Base-by-base conservation (phyloP, 2,329 filamentous ascomycete species). In the Colletotrichum lini region DNA sequence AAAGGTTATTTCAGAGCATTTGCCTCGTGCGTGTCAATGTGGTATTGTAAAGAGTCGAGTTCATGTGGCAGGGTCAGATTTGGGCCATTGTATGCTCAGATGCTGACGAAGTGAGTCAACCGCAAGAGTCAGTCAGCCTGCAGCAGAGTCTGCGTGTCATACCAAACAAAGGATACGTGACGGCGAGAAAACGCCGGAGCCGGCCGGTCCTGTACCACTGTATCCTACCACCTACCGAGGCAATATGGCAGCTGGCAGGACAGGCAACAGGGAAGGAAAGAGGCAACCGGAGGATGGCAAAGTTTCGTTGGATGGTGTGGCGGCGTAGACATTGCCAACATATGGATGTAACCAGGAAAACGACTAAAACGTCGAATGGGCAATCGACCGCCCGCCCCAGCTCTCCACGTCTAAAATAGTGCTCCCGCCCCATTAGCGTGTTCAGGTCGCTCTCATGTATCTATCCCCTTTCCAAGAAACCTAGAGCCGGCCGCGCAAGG, bases 71-170 rank as follows among this genome's bases (percentile, higher is more conserved):
- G 18, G 16, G 53, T 16, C 53, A 16, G n/a, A 23, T 12, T 56
- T n/a, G 53, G 53, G 52, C 30, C 15, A 35, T 30, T 54, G 30
- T 30, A 21, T 38, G 26, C 57, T 45, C 35, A 26, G n/a, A 30
- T 30, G 18, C 30, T 50, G 30, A 61, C 23, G 56, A 15, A 61
- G 42, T 58, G 44, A 68, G 66, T 69, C 38, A 58, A 67, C 49
- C 7, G 23, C 26, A 44, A 58, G 66, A 65, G 62, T 65, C 53
- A 59, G 54, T 65, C 53, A 59, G 67, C 47, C 42, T 54, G 53
- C 38, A 15, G n/a, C 45, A 23, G 21, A 60, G 47, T 66, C 65
- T 66, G 62, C 57, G 61, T 66, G 47, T 60, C 67, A 53, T 67
- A 50, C 40, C 52, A 57, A 13, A 52, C 52, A 57, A n/a, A 23